Evolutionary conservation across 2,329 filamentous ascomycete species (phyloP).

Genomic region (Xylaria sp.): DNA sequence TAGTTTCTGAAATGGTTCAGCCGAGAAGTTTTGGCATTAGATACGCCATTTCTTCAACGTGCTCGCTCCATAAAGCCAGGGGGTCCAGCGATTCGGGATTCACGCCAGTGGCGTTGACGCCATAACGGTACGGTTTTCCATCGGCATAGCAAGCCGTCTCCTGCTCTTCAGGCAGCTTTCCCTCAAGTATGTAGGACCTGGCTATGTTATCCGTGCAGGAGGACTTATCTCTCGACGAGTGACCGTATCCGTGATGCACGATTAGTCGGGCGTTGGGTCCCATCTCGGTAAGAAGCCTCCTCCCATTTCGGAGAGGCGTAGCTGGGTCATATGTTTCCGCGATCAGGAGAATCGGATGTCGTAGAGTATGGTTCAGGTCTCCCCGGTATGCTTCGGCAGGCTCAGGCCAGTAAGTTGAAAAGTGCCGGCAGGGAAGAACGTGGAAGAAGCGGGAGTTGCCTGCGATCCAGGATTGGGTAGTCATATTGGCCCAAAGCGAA

Average conservation of each 20-base stretch:
- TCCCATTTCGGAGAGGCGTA: constrained; percentile 45
- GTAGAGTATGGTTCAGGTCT: constrained; percentile 40
- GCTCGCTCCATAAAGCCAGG: constrained; percentile 24
- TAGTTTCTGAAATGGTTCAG: neutral
- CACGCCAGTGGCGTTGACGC: constrained; percentile 20
- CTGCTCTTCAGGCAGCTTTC: constrained; percentile 35
- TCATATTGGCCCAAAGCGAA: constrained; percentile 44
- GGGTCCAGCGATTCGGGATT: constrained; percentile 8
- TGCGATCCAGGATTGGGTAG: constrained; percentile 40
- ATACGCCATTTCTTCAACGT: constrained; percentile 22
- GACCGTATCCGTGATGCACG: constrained; percentile 46
- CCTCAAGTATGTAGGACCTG: constrained; percentile 38
- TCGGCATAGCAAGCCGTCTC: constrained; percentile 45
- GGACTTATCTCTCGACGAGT: constrained; percentile 42
- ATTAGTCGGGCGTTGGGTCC: constrained; percentile 44
- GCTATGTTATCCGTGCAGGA: constrained; percentile 41
- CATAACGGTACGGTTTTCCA: constrained; percentile 44
- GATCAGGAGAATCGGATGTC: constrained; percentile 42
- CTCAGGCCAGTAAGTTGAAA: constrained; percentile 40
- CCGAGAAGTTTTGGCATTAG: constrained; percentile 15
- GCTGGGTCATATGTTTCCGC: constrained; percentile 47
- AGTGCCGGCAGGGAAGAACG: constrained; percentile 45
- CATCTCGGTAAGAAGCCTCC: constrained; percentile 41
- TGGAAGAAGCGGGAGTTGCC: constrained; percentile 43
- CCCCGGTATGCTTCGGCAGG: constrained; percentile 45